These are phyloP conservation scores for Dactylellina parvicollis DNA, from an alignment of 2,329 filamentous ascomycete species.

Conservation along the genomic window DNA sequence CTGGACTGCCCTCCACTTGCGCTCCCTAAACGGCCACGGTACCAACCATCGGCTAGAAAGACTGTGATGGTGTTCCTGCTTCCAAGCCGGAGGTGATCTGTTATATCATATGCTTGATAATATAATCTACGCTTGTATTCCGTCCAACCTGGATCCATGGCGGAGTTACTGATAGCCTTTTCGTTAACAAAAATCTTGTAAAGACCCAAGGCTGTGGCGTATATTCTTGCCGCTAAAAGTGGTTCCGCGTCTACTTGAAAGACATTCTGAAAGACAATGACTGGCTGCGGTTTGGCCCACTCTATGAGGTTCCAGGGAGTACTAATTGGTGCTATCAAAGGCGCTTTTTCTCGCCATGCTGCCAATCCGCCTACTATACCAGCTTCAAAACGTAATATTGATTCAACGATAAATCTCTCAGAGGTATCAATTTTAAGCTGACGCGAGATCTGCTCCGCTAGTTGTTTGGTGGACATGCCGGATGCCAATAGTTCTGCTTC, in stretches of 20 bases:
- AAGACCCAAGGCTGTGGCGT: slow-evolving; percentile 24
- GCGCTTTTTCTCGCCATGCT: slow-evolving; percentile 11
- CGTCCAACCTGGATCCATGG: slow-evolving; percentile 43
- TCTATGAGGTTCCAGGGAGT: slow-evolving; percentile 17
- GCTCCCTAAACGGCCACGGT: slow-evolving; percentile 37
- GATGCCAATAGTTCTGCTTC: no score
- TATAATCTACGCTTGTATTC: slow-evolving; percentile 26
- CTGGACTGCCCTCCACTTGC: slow-evolving; percentile 27
- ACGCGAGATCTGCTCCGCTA: neutral
- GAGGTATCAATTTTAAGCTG: neutral
- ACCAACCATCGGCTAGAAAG: slow-evolving; percentile 33
- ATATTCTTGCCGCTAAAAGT: neutral
- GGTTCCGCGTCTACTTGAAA: neutral
- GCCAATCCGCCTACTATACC: slow-evolving; percentile 7
- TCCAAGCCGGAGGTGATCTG: neutral
- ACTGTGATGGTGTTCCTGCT: slow-evolving; percentile 16
- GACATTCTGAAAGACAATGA: slow-evolving; percentile 20
- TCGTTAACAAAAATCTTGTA: slow-evolving; percentile 38
- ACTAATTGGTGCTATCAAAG: slow-evolving; percentile 16
- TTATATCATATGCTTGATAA: slow-evolving; percentile 33
- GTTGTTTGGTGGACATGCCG: neutral
- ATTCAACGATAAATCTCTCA: neutral
- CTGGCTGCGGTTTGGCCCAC: slow-evolving; percentile 29
- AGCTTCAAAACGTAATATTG: slow-evolving; percentile 8
- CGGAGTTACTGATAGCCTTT: slow-evolving; percentile 8